phyloP scores from a whole-genome alignment of 768 basidiomycete genomes.

The Suillus spraguei region DNA sequence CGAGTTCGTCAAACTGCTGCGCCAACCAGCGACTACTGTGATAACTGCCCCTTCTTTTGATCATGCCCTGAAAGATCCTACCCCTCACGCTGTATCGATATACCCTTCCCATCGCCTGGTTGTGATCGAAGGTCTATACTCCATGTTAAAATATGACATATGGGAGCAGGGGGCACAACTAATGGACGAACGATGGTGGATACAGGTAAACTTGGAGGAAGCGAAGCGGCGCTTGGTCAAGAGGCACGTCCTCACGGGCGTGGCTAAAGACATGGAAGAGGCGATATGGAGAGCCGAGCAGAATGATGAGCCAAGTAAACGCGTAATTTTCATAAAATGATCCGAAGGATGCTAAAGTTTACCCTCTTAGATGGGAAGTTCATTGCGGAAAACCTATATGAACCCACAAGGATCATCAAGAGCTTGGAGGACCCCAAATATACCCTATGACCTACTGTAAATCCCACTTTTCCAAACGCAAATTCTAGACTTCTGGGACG shows the following conservation, averaged over 20 bases:
- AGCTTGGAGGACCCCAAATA: slow-evolving; percentile 44
- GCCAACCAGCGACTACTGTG: slow-evolving; percentile 33
- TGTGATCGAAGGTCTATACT: slow-evolving; percentile 90
- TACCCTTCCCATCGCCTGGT: slow-evolving; percentile 71
- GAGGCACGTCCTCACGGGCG: slow-evolving; percentile 78
- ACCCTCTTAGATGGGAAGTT: slow-evolving; percentile 44
- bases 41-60: slow-evolving; percentile 83
- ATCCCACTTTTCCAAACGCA: not conserved
- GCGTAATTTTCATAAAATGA: not conserved
- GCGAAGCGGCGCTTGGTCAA: slow-evolving; percentile 64
- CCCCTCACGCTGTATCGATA: slow-evolving; percentile 58
- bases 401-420: slow-evolving; percentile 41
- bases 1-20: slow-evolving; percentile 62
- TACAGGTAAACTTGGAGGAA: slow-evolving; percentile 57
- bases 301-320: slow-evolving; percentile 77
- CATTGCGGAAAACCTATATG: slow-evolving; percentile 39
- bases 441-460: slow-evolving; percentile 9
- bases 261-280: slow-evolving; percentile 64
- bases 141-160: slow-evolving; percentile 68
- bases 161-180: slow-evolving; percentile 68
- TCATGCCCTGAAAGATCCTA: slow-evolving; percentile 87
- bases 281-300: slow-evolving; percentile 72
- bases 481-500: not conserved
- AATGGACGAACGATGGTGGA: slow-evolving; percentile 81
- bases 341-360: slow-evolving; percentile 6